Conservation (phyloP, 1,284 basidiomycete species). For the Melampsora larici-populina region DNA sequence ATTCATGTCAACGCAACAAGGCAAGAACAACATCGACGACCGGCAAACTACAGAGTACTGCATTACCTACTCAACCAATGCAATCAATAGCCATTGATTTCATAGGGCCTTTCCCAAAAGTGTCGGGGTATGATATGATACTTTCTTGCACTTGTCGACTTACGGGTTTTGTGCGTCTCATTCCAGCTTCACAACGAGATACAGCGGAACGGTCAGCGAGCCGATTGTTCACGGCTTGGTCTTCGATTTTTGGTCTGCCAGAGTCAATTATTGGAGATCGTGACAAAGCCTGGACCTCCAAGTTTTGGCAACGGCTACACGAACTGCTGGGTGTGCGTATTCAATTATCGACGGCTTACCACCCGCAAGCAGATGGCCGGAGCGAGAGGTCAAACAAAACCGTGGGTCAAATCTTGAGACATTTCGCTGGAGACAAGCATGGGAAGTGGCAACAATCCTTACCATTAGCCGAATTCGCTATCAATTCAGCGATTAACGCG, state of each 20-base stretch:
- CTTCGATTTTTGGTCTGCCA: no score
- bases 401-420: no score
- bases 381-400: conserved; percentile 53
- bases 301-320: conserved; percentile 49
- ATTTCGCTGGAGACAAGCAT: no score
- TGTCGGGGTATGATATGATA: not conserved
- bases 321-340: conserved; percentile 45
- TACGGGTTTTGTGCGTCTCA: not conserved
- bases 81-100: not conserved
- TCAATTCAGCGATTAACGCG: no score
- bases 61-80: not conserved
- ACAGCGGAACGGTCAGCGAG: no score
- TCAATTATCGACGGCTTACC: conserved; percentile 46
- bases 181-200: no score
- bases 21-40: not conserved
- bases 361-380: conserved; percentile 49
- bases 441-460: no score
- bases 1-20: not conserved
- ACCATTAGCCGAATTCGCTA: no score
- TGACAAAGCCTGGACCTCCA: not conserved
- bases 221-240: no score
- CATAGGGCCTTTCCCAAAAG: no score
- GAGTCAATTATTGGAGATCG: not conserved
- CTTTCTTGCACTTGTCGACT: not conserved
- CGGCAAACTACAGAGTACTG: no score